Evolutionary conservation across 257 asterid species (phyloP).

Genomic region (Solanum pimpinellifolium): DNA sequence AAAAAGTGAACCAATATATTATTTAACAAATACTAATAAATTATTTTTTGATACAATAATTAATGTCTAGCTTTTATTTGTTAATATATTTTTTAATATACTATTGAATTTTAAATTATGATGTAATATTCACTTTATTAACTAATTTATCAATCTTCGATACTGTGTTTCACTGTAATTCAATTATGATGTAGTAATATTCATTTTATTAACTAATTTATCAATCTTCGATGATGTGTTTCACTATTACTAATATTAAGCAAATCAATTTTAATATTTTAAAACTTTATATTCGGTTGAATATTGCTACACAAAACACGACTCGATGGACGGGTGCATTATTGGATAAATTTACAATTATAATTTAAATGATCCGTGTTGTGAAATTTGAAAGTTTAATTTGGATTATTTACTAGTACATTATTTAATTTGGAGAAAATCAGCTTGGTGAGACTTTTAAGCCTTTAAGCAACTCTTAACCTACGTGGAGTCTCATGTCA

Average conservation of each 20-base stretch:
- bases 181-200: neutral
- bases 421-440: neutral
- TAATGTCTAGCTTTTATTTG: neutral
- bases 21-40: too few relatives aligned
- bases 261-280: neutral
- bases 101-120: neutral
- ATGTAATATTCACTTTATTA: neutral
- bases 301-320: neutral
- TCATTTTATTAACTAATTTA: neutral
- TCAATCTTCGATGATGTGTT: too few relatives aligned
- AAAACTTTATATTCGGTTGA: neutral
- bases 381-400: neutral
- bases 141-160: neutral
- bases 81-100: neutral
- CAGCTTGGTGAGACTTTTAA: neutral
- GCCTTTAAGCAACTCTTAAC: neutral
- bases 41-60: neutral
- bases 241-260: neutral
- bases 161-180: neutral
- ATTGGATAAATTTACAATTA: neutral
- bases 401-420: neutral
- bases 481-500: neutral
- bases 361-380: neutral
- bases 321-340: neutral
- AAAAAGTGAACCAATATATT: too few relatives aligned